phyloP scores from a whole-genome alignment of 768 basidiomycete species.

The Mycena pura region DNA sequence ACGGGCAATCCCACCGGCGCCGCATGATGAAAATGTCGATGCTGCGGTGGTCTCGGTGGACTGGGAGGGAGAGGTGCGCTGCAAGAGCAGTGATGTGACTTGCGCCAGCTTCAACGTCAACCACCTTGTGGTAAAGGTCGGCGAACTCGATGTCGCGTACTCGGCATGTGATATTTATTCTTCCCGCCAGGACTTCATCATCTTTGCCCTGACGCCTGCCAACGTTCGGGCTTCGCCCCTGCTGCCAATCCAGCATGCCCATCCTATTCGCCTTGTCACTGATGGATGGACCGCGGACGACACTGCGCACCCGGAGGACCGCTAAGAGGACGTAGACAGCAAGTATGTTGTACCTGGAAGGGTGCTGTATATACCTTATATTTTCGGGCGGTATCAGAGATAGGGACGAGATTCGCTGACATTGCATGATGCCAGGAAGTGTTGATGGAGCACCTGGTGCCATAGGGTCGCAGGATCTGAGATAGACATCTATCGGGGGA shows the following conservation, averaged over 20 bases:
- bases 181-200: conserved; percentile 57
- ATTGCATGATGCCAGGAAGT: conserved; percentile 11
- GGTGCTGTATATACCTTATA: not conserved
- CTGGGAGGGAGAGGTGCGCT: conserved; percentile 61
- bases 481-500: not conserved
- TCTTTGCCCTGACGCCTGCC: conserved; percentile 54
- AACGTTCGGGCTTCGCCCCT: conserved; percentile 51
- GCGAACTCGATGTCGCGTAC: not conserved
- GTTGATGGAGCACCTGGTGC: not conserved
- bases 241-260: conserved; percentile 48
- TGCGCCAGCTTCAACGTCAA: conserved; percentile 53
- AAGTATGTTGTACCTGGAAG: not conserved
- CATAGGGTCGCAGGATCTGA: conserved; percentile 4
- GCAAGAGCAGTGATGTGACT: conserved; percentile 44
- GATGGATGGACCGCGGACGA: conserved; percentile 53
- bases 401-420: conserved; percentile 6
- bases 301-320: conserved; percentile 44
- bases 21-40: conserved; percentile 17
- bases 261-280: conserved; percentile 62
- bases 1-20: conserved; percentile 41
- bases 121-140: conserved; percentile 57
- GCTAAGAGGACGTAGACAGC: conserved; percentile 26
- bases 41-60: conserved; percentile 47
- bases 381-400: conserved; percentile 1
- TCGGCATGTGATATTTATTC: too few relatives aligned